Base-by-base conservation (phyloP, 495 filamentous ascomycete species). In the Monascus purpureus region DNA sequence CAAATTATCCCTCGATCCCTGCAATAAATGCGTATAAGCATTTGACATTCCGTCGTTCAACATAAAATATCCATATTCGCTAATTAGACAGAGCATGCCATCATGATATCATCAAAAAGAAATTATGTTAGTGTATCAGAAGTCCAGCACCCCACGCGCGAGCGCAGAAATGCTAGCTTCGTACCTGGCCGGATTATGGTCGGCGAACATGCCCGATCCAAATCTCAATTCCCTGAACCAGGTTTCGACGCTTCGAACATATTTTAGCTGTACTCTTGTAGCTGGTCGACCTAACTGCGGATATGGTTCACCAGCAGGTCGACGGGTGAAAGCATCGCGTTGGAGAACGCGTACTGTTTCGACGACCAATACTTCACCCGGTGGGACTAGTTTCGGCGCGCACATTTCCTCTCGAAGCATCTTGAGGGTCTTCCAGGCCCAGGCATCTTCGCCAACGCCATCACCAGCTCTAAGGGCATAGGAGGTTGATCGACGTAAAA, bases 121-220 rank as follows among this genome's bases (percentile, higher is more conserved):
- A 18, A 13, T 23, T 24, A n/a, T 3, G 9, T 12, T 26, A 3
- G 13, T 35, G 16, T 14, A 9, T 59, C 38, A 62, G 35, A 57
- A 52, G 46, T 66, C 64, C 38, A 72, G 50, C 29, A 73, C 59
- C 1, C 71, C 70, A 36, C 53, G 63, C 24, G 50, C 52, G 41
- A 75, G 51, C n/a, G 65, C 65, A 36, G 58, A 62, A 36, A 76
- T 46, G 39, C 61, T 67, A 17, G 55, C 67, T 56, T 86, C 80
- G 52, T 86, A 86, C 36, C 72, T 56, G 18, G 67, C 76, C n/a
- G 80, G 79, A 40, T 72, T 80, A 51, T 86, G 80, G 52, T 86
- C 79, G 32, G 68, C 63, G 55, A 86, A 58, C 77, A 82, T 82
- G 19, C 75, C 71, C 20, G 68, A 70, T 8, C 70, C 76, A 53